Evolutionary conservation across 1,139 yeast genomes (phyloP).

Genomic region (Lizanozyma gosingica): DNA sequence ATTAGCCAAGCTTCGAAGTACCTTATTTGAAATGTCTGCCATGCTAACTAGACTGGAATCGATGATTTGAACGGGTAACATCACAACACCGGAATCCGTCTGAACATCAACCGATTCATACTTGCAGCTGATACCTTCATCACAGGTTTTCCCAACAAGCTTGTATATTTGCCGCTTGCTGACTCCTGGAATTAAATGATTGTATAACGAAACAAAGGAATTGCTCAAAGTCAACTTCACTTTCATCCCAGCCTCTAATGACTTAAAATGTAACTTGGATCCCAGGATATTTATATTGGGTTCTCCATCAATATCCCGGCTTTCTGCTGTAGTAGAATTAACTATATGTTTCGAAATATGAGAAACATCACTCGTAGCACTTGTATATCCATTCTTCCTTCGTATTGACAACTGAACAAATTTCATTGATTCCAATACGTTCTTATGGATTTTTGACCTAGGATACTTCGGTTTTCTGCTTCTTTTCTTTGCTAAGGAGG

Average conservation of each 20-base stretch:
- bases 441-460: constrained; percentile 17
- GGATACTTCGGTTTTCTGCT: constrained; percentile 8
- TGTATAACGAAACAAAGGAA: constrained; percentile 30
- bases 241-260: constrained; percentile 44
- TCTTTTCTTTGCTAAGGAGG: neutral
- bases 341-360: constrained; percentile 6
- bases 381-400: constrained; percentile 21
- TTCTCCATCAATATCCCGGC: constrained; percentile 4
- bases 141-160: neutral
- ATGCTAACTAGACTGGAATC: constrained; percentile 29
- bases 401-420: constrained; percentile 34
- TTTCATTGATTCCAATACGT: constrained; percentile 12
- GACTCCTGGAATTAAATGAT: neutral
- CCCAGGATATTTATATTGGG: constrained; percentile 2
- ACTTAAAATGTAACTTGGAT: constrained; percentile 39
- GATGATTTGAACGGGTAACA: constrained; percentile 20
- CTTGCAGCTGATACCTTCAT: neutral
- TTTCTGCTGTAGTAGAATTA: constrained; percentile 3
- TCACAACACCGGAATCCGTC: constrained; percentile 4
- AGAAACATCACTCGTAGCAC: constrained; percentile 3
- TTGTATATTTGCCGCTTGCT: neutral
- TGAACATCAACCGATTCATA: constrained; percentile 3
- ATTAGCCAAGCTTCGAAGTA: constrained; percentile 18
- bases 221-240: constrained; percentile 40
- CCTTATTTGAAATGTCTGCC: constrained; percentile 27